A percentile compares a stretch with the other conserved stretches of the same genome.
Conservation (phyloP, 352 stramenopile species). For the Paralagenidium karlingii region DNA sequence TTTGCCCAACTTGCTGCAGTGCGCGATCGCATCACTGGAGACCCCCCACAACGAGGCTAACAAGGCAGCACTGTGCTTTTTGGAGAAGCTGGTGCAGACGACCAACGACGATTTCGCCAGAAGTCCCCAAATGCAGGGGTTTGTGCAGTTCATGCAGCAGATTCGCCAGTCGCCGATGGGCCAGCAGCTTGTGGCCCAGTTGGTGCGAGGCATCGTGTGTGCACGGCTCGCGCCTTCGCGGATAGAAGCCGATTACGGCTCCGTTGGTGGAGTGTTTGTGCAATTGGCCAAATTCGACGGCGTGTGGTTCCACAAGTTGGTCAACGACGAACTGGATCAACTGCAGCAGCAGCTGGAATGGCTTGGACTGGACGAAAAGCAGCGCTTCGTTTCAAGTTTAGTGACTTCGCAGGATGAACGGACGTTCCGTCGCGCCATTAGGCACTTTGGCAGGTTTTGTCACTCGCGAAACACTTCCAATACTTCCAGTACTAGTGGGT, state of each 20-base stretch:
- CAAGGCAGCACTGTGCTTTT: slow-evolving; percentile 87
- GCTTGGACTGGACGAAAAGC: slow-evolving; percentile 37
- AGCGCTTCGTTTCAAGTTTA: slow-evolving; percentile 50
- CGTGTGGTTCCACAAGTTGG: slow-evolving; percentile 13
- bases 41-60: slow-evolving; percentile 92
- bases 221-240: slow-evolving; percentile 38
- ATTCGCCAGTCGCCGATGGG: slow-evolving; percentile 4
- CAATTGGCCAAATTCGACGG: slow-evolving; percentile 60
- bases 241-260: slow-evolving; percentile 73
- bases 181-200: slow-evolving; percentile 40
- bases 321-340: slow-evolving; percentile 51
- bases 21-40: slow-evolving; percentile 73
- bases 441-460: slow-evolving; percentile 76
- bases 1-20: slow-evolving; percentile 28
- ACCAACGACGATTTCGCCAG: background rate
- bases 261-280: slow-evolving; percentile 52
- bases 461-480: slow-evolving; percentile 44
- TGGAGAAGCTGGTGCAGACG: slow-evolving; percentile 46
- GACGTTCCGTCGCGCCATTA: slow-evolving; percentile 54
- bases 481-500: too few relatives aligned
- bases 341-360: slow-evolving; percentile 30
- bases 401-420: slow-evolving; percentile 49
- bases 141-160: background rate
- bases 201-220: slow-evolving; percentile 54
- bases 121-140: background rate